These are phyloP conservation scores for Aureoboletus auriporus DNA, from an alignment of 768 basidiomycete species.

Conservation along the genomic window DNA sequence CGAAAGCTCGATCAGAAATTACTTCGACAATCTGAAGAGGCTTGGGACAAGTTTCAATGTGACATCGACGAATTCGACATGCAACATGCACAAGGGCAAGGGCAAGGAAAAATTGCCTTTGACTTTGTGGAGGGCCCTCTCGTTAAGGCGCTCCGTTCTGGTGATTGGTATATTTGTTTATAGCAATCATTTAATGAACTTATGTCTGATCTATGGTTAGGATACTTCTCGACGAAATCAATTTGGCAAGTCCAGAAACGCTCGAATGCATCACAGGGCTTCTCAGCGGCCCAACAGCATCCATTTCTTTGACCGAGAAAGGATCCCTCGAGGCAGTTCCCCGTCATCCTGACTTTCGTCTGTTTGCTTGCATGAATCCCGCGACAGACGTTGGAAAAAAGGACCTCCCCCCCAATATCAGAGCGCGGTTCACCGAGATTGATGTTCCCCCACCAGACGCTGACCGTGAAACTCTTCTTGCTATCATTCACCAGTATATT, in stretches of 20 bases:
- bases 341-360: constrained; percentile 91
- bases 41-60: constrained; percentile 65
- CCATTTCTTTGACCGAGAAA: constrained; percentile 90
- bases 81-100: constrained; percentile 83
- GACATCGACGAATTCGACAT: constrained; percentile 80
- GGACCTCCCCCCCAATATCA: constrained; percentile 87
- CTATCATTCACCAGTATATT: constrained; percentile 87
- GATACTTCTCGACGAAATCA: constrained; percentile 95
- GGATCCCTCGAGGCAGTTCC: constrained; percentile 86
- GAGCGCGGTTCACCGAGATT: constrained; percentile 91
- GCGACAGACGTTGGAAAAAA: constrained; percentile 99
- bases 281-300: constrained; percentile 78
- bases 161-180: constrained; percentile 72
- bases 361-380: constrained; percentile 99
- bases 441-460: constrained; percentile 93
- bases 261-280: constrained; percentile 90
- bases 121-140: constrained; percentile 94
- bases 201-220: constrained; percentile 36
- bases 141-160: constrained; percentile 82
- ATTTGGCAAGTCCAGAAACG: constrained; percentile 90
- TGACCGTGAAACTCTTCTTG: constrained; percentile 84
- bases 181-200: not conserved
- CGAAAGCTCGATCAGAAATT: constrained; percentile 53
- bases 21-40: constrained; percentile 41
- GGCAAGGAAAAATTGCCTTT: constrained; percentile 88